Evolutionary conservation across 495 filamentous ascomycete genomes (phyloP).

Genomic region (Talaromyces proteolyticus): DNA sequence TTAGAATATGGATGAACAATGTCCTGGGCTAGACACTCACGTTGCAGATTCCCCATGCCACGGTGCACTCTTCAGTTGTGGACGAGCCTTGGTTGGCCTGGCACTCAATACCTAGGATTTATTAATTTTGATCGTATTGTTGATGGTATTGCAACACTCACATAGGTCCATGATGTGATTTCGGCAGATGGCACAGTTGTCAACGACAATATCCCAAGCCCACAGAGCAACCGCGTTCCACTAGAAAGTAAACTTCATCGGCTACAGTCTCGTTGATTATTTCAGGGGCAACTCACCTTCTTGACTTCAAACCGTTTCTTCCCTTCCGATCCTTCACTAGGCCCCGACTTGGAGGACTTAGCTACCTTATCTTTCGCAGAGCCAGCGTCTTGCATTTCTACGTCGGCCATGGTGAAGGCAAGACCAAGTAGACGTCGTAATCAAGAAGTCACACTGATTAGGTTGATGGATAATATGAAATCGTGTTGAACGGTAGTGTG

Average conservation of each 20-base stretch:
- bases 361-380: conserved; percentile 34
- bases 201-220: conserved; percentile 99
- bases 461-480: too few relatives aligned
- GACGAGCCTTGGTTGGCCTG: conserved; percentile 99
- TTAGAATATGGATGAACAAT: conserved; percentile 37
- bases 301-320: conserved; percentile 98
- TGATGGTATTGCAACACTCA: conserved; percentile 30
- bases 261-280: too few relatives aligned
- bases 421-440: too few relatives aligned
- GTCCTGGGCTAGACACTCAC: conserved; percentile 44
- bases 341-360: conserved; percentile 49
- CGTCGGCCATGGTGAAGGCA: conserved; percentile 71
- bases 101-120: conserved; percentile 82
- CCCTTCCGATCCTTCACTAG: conserved; percentile 53
- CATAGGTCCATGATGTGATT: conserved; percentile 99
- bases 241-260: too few relatives aligned
- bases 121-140: background rate
- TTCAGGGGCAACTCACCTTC: conserved; percentile 66
- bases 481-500: too few relatives aligned
- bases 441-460: too few relatives aligned
- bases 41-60: conserved; percentile 99
- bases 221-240: conserved; percentile 99
- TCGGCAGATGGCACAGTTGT: conserved; percentile 98
- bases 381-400: conserved; percentile 93
- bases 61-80: conserved; percentile 95